phyloP scores from a whole-genome alignment of 768 basidiomycete genomes.

The Leccinum olivaceopallidum region DNA sequence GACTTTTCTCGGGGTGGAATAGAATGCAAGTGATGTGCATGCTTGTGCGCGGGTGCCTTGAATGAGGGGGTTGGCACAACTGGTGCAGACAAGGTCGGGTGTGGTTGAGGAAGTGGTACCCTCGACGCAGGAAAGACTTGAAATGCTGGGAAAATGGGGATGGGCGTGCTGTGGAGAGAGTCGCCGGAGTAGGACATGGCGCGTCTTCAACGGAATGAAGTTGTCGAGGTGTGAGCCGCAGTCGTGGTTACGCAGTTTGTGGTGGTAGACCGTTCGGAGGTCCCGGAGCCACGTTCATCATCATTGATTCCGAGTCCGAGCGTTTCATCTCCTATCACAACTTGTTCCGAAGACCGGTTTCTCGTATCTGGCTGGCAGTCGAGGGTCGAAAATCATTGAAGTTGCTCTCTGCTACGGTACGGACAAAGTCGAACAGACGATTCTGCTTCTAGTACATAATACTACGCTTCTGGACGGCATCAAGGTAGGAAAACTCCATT shows the following conservation, averaged over 20 bases:
- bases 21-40: constrained; percentile 85
- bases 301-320: not conserved
- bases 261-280: not conserved
- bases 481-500: constrained; percentile 85
- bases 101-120: constrained; percentile 6
- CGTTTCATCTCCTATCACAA: not conserved
- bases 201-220: not conserved
- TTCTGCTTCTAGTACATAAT: constrained; percentile 62
- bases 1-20: constrained; percentile 88
- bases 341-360: too few species aligned
- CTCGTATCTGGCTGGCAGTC: too few species aligned
- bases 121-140: constrained; percentile 15
- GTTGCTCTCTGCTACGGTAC: constrained; percentile 67
- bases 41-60: constrained; percentile 79
- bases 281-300: not conserved
- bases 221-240: too few species aligned
- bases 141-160: constrained; percentile 22
- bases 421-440: constrained; percentile 62
- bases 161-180: constrained; percentile 11
- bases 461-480: constrained; percentile 77
- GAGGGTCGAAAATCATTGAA: constrained; percentile 59
- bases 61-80: constrained; percentile 36
- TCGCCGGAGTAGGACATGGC: constrained; percentile 28
- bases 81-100: constrained; percentile 17
- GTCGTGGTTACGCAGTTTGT: not conserved